These are phyloP conservation scores for Sanghuangporus baumii DNA, from an alignment of 1,284 basidiomycete genomes.

Conservation along the genomic window DNA sequence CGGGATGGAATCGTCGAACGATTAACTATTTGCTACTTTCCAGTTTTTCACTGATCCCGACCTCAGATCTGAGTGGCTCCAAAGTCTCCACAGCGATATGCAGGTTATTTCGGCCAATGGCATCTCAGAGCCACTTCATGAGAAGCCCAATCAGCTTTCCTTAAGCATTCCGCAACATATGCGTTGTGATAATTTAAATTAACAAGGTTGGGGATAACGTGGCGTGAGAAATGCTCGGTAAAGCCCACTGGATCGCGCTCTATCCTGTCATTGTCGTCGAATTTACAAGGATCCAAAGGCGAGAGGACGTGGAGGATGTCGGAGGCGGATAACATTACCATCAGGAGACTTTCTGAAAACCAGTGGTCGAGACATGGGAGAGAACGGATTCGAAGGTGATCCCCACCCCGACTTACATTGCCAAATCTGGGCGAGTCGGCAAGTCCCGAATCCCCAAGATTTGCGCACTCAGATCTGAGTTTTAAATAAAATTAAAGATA, in stretches of 20 bases:
- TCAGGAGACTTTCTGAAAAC: background rate
- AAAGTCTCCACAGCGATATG: no score
- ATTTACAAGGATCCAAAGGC: background rate
- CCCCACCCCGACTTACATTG: background rate
- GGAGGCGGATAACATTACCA: background rate
- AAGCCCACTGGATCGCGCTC: background rate
- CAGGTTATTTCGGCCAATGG: no score
- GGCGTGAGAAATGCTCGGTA: background rate
- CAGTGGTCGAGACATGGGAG: background rate
- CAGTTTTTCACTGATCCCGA: no score
- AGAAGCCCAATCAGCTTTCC: no score
- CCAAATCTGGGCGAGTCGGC: background rate
- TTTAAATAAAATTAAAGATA: background rate
- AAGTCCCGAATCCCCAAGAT: constrained; percentile 1
- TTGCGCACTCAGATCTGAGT: background rate
- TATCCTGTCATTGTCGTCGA: background rate
- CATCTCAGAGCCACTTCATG: no score
- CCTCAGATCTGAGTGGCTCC: no score
- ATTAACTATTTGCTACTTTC: no score
- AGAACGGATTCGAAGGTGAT: background rate
- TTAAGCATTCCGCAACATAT: background rate
- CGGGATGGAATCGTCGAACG: no score
- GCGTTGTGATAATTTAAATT: background rate
- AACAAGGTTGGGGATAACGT: background rate
- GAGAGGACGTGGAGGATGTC: background rate